These are phyloP conservation scores for Piper betle DNA, from an alignment of 164 flowering plant genomes.

Conservation along the genomic window DNA sequence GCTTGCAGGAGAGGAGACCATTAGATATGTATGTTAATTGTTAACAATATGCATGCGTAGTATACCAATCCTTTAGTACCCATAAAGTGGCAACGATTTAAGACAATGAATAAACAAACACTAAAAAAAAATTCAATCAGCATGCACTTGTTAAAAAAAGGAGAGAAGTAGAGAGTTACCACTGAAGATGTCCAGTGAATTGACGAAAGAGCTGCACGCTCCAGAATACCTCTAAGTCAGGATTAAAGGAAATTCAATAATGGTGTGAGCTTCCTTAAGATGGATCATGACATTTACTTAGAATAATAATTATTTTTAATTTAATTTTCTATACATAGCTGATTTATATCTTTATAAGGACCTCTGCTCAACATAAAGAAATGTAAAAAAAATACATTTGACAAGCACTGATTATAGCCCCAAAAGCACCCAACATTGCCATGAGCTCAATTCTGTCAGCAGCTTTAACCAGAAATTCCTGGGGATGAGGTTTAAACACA, in stretches of 20 bases:
- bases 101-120: too few relatives aligned
- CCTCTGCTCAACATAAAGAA: too few relatives aligned
- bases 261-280: neutral
- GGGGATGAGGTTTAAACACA: conserved; percentile 5
- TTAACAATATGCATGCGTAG: too few relatives aligned
- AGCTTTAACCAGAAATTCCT: conserved; percentile 87
- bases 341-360: too few relatives aligned
- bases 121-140: neutral
- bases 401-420: conserved; percentile 72
- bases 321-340: too few relatives aligned
- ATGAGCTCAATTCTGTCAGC: conserved; percentile 84
- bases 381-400: conserved; percentile 87
- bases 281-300: neutral
- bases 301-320: too few relatives aligned
- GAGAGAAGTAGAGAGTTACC: conserved; percentile 33
- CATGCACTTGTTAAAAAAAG: neutral
- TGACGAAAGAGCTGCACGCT: conserved; percentile 61
- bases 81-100: too few relatives aligned
- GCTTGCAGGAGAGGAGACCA: too few relatives aligned
- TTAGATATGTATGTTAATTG: too few relatives aligned
- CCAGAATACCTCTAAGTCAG: conserved; percentile 61
- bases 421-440: conserved; percentile 86
- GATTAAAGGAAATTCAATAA: conserved; percentile 21
- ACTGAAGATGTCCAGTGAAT: conserved; percentile 84
- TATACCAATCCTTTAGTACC: too few relatives aligned